A percentile compares a stretch with the other conserved stretches of the same genome.
Conservation (phyloP, 164 flowering plant species). For the Annona cherimola region DNA sequence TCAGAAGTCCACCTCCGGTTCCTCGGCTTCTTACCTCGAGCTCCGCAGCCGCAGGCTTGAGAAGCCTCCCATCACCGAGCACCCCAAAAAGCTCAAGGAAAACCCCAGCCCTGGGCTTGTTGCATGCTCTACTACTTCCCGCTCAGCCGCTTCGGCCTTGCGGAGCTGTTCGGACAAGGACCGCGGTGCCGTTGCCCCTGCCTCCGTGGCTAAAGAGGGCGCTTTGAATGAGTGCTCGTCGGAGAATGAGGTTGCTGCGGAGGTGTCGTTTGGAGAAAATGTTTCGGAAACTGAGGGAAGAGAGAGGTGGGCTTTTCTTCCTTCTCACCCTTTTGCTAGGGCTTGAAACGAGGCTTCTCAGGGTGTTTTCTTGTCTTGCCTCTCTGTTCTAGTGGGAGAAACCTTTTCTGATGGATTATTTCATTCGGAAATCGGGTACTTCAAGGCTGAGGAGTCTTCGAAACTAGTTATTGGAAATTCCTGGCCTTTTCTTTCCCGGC, state of each 20-base stretch:
- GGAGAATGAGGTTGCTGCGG: constrained; percentile 29
- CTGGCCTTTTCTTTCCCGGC: neutral
- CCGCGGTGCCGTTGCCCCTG: constrained; percentile 5
- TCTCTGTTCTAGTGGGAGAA: too few species aligned
- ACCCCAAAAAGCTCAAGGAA: constrained; percentile 9
- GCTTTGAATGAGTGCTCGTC: neutral
- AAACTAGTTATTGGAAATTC: too few species aligned
- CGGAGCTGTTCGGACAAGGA: constrained; percentile 7
- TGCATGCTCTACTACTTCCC: constrained; percentile 21
- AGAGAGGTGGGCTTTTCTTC: constrained; percentile 47
- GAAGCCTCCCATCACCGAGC: constrained; percentile 27
- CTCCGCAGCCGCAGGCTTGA: constrained; percentile 70
- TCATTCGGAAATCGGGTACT: too few species aligned
- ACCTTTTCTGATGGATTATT: too few species aligned
- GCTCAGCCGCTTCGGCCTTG: constrained; percentile 22
- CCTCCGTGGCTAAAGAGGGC: neutral
- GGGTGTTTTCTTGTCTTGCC: neutral
- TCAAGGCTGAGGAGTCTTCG: too few species aligned
- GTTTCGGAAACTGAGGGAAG: constrained; percentile 47
- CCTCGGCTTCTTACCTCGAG: constrained; percentile 51
- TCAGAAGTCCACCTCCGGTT: constrained; percentile 7
- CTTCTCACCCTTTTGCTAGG: neutral
- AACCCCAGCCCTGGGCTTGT: constrained; percentile 21
- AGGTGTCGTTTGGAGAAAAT: constrained; percentile 64
- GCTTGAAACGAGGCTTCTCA: neutral